A percentile compares a stretch with the other conserved stretches of the same genome.
These are phyloP conservation scores for Quercus parvula DNA, from an alignment of 306 rosid genomes.

Conservation along the genomic window DNA sequence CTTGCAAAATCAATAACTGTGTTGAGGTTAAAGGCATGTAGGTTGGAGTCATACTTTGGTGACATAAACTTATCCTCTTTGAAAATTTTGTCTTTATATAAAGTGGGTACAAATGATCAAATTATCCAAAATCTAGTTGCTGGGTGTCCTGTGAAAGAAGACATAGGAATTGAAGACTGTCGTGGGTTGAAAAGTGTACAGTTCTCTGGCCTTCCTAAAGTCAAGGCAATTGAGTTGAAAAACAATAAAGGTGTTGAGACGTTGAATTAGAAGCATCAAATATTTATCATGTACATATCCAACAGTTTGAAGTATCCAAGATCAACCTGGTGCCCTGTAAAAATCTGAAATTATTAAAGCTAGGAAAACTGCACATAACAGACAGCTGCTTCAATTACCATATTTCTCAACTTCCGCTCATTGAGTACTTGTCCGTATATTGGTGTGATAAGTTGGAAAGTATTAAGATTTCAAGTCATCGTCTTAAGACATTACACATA, in stretches of 20 bases:
- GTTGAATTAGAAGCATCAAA: not conserved
- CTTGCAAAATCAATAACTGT: slow-evolving; percentile 16
- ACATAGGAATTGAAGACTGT: not conserved
- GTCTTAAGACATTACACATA: too few species aligned
- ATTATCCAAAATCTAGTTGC: not conserved
- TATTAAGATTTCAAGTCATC: too few species aligned
- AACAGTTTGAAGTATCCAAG: too few species aligned
- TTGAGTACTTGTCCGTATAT: too few species aligned
- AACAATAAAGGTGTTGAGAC: not conserved
- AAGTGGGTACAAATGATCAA: not conserved
- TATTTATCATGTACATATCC: not conserved
- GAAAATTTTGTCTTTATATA: not conserved
- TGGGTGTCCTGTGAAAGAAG: not conserved
- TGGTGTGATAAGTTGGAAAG: too few species aligned
- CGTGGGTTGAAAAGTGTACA: not conserved
- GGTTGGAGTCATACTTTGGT: not conserved
- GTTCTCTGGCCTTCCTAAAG: not conserved
- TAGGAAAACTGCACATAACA: too few species aligned
- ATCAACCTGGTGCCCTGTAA: too few species aligned
- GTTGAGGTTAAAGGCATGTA: slow-evolving; percentile 1
- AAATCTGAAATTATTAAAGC: too few species aligned
- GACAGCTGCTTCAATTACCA: too few species aligned
- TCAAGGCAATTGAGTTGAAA: not conserved
- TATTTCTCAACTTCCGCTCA: too few species aligned
- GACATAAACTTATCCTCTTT: slow-evolving; percentile 5